phyloP scores from a whole-genome alignment of 2,329 filamentous ascomycete species.

The Colletotrichum theobromicola region DNA sequence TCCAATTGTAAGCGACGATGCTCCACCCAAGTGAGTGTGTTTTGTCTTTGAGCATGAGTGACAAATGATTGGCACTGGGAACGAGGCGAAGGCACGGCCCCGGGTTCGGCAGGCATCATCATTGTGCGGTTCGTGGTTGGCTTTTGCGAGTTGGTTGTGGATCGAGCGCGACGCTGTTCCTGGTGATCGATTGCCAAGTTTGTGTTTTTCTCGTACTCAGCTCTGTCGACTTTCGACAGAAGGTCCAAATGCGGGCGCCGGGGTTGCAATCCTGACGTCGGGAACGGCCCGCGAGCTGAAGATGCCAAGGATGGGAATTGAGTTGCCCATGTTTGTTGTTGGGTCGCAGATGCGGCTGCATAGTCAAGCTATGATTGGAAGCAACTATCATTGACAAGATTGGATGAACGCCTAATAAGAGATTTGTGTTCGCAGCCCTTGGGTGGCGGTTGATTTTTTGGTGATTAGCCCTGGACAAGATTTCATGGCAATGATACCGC shows the following conservation, averaged over 20 bases:
- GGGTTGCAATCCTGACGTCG: neutral
- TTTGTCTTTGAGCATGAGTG: neutral
- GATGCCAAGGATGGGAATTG: neutral
- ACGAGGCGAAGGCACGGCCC: neutral
- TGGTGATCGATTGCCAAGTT: neutral
- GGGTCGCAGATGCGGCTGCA: neutral
- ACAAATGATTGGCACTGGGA: neutral
- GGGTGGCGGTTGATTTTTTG: neutral
- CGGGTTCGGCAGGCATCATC: neutral
- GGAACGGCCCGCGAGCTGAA: neutral
- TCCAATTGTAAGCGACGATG: neutral
- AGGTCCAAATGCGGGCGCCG: neutral
- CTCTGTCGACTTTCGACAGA: neutral
- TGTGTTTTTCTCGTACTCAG: neutral
- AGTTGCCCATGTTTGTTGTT: neutral
- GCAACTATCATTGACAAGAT: rapidly evolving
- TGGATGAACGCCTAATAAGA: neutral
- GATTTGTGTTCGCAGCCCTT: neutral
- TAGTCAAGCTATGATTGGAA: neutral
- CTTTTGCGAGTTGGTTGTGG: neutral
- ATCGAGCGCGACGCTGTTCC: neutral
- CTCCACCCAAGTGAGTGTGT: neutral
- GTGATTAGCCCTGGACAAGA: neutral
- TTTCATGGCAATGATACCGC: neutral
- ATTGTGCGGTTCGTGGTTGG: neutral